These are phyloP conservation scores for Gleditsia sinensis DNA, from an alignment of 306 rosid species.

Conservation along the genomic window DNA sequence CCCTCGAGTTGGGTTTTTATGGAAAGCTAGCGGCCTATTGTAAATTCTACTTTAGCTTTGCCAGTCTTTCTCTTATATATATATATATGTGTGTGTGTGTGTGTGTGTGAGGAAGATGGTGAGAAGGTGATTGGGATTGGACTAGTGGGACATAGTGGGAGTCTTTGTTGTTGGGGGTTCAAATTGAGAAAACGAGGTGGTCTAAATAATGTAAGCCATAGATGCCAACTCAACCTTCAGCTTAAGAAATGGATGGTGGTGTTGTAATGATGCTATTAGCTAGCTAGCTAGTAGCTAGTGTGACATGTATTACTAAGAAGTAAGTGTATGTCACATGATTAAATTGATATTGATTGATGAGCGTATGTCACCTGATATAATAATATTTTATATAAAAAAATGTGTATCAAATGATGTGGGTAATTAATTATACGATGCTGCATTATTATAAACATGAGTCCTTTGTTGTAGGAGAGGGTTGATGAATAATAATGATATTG, in stretches of 20 bases:
- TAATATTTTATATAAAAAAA: not conserved
- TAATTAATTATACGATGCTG: not conserved
- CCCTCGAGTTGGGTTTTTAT: too few species aligned
- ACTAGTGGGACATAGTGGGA: not conserved
- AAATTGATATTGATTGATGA: too few species aligned
- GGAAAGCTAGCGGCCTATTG: too few species aligned
- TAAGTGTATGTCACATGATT: not conserved
- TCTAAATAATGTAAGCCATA: slow-evolving; percentile 8
- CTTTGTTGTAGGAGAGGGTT: slow-evolving; percentile 19
- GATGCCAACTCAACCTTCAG: slow-evolving; percentile 11
- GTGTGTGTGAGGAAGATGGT: not conserved
- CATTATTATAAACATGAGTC: not conserved
- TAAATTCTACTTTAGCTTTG: too few species aligned
- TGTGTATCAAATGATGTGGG: not conserved
- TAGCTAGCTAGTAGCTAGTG: slow-evolving; percentile 7
- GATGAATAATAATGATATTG: slow-evolving; percentile 5
- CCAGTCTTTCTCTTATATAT: too few species aligned
- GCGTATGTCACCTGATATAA: not conserved
- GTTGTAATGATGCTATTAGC: slow-evolving; percentile 12
- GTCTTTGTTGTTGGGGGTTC: slow-evolving; percentile 1
- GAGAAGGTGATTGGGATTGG: not conserved
- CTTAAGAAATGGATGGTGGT: slow-evolving; percentile 3
- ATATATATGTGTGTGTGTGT: too few species aligned
- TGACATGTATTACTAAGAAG: not conserved
- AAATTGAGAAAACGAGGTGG: not conserved